Conservation (phyloP, 352 stramenopile genomes). For the Plasmopara viticola region DNA sequence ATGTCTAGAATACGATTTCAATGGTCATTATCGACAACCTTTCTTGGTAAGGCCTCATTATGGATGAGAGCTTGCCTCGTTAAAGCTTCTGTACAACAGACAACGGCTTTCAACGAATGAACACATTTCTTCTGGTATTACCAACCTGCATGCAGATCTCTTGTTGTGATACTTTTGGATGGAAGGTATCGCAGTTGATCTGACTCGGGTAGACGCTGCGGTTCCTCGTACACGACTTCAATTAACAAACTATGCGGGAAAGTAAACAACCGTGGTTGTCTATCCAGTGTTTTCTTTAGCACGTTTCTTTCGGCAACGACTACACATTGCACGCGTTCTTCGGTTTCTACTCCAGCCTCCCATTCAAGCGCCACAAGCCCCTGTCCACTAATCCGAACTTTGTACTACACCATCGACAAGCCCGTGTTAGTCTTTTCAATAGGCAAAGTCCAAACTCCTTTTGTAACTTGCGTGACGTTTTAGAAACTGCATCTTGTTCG, state of each 20-base stretch:
- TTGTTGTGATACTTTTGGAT: slow-evolving; percentile 31
- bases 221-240: slow-evolving; percentile 49
- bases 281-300: slow-evolving; percentile 41
- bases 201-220: slow-evolving; percentile 37
- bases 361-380: slow-evolving; percentile 52
- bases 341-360: slow-evolving; percentile 53
- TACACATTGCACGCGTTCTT: slow-evolving; percentile 49
- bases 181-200: slow-evolving; percentile 56
- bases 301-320: slow-evolving; percentile 55
- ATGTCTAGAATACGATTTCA: not conserved
- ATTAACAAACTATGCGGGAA: slow-evolving; percentile 36
- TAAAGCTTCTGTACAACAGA: slow-evolving; percentile 5
- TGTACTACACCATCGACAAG: slow-evolving; percentile 38
- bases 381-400: slow-evolving; percentile 40
- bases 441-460: not conserved
- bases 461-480: slow-evolving; percentile 44
- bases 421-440: not conserved
- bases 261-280: slow-evolving; percentile 24
- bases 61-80: slow-evolving; percentile 5
- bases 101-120: not conserved
- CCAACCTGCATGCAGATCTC: slow-evolving; percentile 32
- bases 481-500: slow-evolving; percentile 47
- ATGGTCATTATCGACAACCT: slow-evolving; percentile 3
- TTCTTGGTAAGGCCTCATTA: slow-evolving; percentile 8
- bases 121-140: not conserved